Conservation (phyloP, 1,284 basidiomycete genomes). For the Tetrapyrgos nigripes region DNA sequence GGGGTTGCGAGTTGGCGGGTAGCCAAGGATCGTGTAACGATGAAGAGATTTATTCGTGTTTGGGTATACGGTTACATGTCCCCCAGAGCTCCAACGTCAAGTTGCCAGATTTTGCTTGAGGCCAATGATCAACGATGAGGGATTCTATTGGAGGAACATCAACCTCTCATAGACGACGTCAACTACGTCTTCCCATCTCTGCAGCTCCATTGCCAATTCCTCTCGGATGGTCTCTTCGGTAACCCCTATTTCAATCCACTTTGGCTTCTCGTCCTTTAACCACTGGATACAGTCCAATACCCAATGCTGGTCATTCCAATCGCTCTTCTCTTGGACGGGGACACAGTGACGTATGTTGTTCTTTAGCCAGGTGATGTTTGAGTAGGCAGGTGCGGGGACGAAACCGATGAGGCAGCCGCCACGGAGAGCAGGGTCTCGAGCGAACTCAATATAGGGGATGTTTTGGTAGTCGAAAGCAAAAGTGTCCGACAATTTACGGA, state of each 20-base stretch:
- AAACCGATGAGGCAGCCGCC: background rate
- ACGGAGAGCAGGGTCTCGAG: background rate
- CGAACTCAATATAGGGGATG: background rate
- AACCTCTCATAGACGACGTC: background rate
- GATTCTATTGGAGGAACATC: too few relatives aligned
- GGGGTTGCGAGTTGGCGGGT: too few relatives aligned
- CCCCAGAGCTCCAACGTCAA: too few relatives aligned
- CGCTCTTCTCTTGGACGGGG: background rate
- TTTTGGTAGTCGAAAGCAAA: too few relatives aligned
- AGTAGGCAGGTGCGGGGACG: background rate
- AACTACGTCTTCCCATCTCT: background rate
- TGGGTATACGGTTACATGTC: too few relatives aligned
- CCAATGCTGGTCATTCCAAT: background rate
- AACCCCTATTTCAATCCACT: background rate
- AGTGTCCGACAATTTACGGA: too few relatives aligned
- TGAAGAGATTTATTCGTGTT: too few relatives aligned
- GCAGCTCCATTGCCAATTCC: background rate
- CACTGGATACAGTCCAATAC: background rate
- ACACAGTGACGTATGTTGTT: background rate
- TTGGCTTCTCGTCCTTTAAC: background rate
- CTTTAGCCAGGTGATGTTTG: background rate
- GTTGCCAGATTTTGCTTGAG: too few relatives aligned
- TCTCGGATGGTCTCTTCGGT: background rate
- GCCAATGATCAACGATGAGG: too few relatives aligned
- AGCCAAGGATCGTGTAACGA: too few relatives aligned